Percentiles rank a stretch among this genome's conserved stretches.
Evolutionary conservation across 257 asterid species (phyloP).

Genomic region (Nicotiana paniculata): DNA sequence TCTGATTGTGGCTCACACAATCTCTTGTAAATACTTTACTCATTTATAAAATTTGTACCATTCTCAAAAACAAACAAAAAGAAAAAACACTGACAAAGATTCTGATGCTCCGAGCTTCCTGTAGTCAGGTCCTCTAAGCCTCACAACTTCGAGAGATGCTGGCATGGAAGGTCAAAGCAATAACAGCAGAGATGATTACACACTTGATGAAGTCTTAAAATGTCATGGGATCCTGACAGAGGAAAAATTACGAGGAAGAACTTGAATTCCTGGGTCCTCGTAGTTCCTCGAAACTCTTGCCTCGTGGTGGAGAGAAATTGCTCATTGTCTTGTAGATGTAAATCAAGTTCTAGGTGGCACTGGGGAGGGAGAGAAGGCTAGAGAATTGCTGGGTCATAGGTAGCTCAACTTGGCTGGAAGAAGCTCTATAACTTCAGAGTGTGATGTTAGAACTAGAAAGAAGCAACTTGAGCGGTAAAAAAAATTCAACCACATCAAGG

Average conservation of each 20-base stretch:
- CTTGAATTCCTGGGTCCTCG: slow-evolving; percentile 1
- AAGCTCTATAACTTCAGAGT: slow-evolving; percentile 16
- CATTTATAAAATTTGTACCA: too few species aligned
- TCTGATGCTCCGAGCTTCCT: background rate
- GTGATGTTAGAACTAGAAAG: slow-evolving; percentile 23
- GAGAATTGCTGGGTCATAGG: slow-evolving; percentile 7
- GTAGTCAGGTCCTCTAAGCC: background rate
- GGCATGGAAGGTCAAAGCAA: slow-evolving; percentile 12
- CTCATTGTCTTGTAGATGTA: background rate
- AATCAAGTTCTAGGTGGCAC: background rate
- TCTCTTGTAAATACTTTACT: too few species aligned
- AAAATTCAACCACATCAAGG: slow-evolving; percentile 12
- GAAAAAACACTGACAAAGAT: background rate
- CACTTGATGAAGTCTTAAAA: background rate
- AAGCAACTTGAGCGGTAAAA: slow-evolving; percentile 14
- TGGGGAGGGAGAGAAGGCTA: background rate
- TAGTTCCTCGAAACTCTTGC: background rate
- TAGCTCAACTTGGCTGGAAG: slow-evolving; percentile 15
- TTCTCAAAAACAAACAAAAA: too few species aligned
- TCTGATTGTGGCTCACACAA: too few species aligned
- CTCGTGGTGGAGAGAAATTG: background rate
- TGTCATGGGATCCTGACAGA: background rate
- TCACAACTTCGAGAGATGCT: background rate
- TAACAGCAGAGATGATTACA: background rate
- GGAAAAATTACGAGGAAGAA: slow-evolving; percentile 9